Conservation (phyloP, 1,139 yeast genomes). For the Yamadazyma taylorii region DNA sequence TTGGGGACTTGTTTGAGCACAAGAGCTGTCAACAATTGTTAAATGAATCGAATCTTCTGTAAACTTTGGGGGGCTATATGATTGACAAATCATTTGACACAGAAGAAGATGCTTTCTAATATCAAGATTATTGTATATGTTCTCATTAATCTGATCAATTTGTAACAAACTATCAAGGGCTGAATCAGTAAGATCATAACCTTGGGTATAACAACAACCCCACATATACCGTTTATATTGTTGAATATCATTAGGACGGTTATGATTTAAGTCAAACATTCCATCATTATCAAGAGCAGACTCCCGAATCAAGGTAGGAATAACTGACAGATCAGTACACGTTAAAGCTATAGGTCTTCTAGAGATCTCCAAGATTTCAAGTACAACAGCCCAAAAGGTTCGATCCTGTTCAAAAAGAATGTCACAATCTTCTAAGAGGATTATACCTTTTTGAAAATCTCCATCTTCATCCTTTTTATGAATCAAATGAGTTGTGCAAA, state of each 20-base stretch:
- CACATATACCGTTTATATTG: constrained; percentile 31
- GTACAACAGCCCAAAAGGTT: constrained; percentile 77
- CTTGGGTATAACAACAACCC: constrained; percentile 42
- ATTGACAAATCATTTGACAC: constrained; percentile 58
- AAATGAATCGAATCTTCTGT: neutral
- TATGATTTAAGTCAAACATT: constrained; percentile 26
- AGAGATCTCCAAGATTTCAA: constrained; percentile 61
- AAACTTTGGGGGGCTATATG: neutral
- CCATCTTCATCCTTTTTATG: constrained; percentile 42
- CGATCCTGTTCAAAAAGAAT: constrained; percentile 75
- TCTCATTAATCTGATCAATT: constrained; percentile 12
- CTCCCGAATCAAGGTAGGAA: constrained; percentile 56
- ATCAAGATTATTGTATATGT: constrained; percentile 32
- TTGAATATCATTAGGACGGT: constrained; percentile 18
- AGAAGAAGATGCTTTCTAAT: constrained; percentile 54
- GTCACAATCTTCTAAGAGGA: constrained; percentile 86
- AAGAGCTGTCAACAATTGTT: neutral
- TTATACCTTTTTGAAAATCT: constrained; percentile 61
- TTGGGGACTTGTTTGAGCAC: neutral
- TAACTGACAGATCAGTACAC: constrained; percentile 53
- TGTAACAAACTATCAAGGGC: constrained; percentile 35
- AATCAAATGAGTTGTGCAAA: constrained; percentile 82
- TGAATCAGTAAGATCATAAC: constrained; percentile 33
- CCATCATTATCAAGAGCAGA: constrained; percentile 45
- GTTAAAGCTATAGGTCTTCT: constrained; percentile 82